Base-by-base conservation (phyloP, 108 stramenopile genomes). In the Nitzschia sp. region DNA sequence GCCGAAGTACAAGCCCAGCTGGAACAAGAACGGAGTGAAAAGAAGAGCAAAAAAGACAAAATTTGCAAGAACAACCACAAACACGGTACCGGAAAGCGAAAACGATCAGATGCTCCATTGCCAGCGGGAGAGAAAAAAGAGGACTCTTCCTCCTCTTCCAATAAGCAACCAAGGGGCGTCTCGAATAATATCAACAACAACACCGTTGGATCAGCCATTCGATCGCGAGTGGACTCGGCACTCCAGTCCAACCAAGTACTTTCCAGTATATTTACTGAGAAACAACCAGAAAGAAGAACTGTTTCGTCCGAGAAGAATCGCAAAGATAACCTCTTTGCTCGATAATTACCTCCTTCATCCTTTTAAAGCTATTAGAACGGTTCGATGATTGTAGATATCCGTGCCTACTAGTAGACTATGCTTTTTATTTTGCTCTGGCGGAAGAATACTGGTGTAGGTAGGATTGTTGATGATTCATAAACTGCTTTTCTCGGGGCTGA, bases 1-100 rank as follows among this genome's bases (percentile, higher is more conserved):
- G 77, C 78, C 33, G 64, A 78, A 31, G 72, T 88, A 58, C 65
- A 76, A 38, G 75, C 78, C 33, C 45, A 52, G 11, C 77, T 84
- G 21, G 66, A 62, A n/a, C 47, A 72, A 72, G 54, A 71, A 70
- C 46, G 47, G 58, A 16, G 9, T 29, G 29, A 50, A 56, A 64
- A 65, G 54, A 48, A 47, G 28, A 52, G 30, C n/a, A 78, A 67
- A 33, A 68, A 48, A 44, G 58, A 58, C 58, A 32, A 17, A 22
- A 54, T 45, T 32, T 61, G 57, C 36, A 55, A 69, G 46, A 60
- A 58, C 16, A 31, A 54, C 13, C 50, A 31, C 30, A 28, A 59
- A 19, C 2, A 57, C 33, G 6, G 55, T 41, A 3, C 22, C 47
- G 17, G 55, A 63, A 56, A 64, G 19, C 26, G 27, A 9, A 69